Base-by-base conservation (phyloP, 2,329 filamentous ascomycete species). In the Alternaria novae-zelandiae region DNA sequence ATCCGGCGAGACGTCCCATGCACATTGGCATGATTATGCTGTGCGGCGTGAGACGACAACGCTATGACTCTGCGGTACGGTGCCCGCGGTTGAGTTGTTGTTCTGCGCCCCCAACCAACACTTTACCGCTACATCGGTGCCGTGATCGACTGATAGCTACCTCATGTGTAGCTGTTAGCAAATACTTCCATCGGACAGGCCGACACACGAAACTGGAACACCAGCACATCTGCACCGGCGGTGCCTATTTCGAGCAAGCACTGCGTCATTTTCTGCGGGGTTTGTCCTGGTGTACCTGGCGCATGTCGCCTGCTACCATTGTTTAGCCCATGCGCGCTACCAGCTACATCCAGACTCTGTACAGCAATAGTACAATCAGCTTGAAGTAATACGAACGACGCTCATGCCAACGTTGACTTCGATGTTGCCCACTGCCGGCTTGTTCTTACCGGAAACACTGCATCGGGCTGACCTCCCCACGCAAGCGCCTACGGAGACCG, bases 361-460 rank as follows among this genome's bases (percentile, higher is more conserved):
- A 36, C 41, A 54, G 58, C 58, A 13, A 44, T 51, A 61, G 53
- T 25, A n/a, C 20, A 8, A 17, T 28, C 26, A 23, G 49, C 36
- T 23, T 56, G 26, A 41, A n/a, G 50, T 36, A 13, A 30, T 55
- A 43, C 41, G 30, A 49, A 11, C 8, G 30, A 17, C 26, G 28
- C 21, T 44, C 28, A 59, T 54, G 26, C 59, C 45, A 57, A 60
- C 30, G 6, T 26, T 43, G 23, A 21, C 41, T 57, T 46, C 36
- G 8, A 68, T 66, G 64, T 51, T 66, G 43, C 64, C 66, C 21
- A 21, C 53, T 15, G 70, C 68, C 10, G 70, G 68, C 30, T 57
- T 73, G 8, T 74, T 68, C 26, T 62, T 75, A 23, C 69, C 69
- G 5, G 65, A 70, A 21, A 71, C 56, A 45, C 57, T 73, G 21